Evolutionary conservation across 805 yeast genomes (phyloP), one percentile per base, ranked within the genome.

Genomic region (Yarrowia bubula): DNA sequence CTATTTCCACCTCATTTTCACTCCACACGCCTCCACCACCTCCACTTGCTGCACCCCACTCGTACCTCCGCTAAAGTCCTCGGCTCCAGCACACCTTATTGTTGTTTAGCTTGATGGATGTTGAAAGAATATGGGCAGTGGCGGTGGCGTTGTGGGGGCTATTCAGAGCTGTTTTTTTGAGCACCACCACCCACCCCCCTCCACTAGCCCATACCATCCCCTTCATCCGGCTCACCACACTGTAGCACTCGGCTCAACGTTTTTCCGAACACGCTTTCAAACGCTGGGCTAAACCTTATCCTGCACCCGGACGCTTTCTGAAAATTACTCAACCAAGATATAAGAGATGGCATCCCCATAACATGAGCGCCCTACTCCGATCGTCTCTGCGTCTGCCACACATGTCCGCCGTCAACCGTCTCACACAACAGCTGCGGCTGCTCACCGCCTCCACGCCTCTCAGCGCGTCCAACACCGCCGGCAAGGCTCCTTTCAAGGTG

Each of bases 401-500:
- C 61, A 48, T 47, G 64, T 48, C 48, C 18, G 61, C 63, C 51
- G 51, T 58, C 64, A 43, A 33, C 51, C 64, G 64, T 43, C 64
- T 58, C 33, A 8, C 64, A 18, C 64, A 33, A 22, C 64, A 58
- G 51, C 51, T 58, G 8, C 50, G 64, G 15, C 64, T 35, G 37
- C 51, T 58, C 33, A 58, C 41, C 51, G 42, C 50, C 63, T 32
- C 50, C 28, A 43, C 64, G 47, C 50, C 50, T 35, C 50, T 58
- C 42, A 42, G 50, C 42, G 35, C 64, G n/a, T 13, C 9, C 43
- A 22, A 17, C 51, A 43, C 64, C n/a, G 41, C 50, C 35, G 51
- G 43, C 51, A 47, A 46, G 33, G 28, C 47, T 8, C 83, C 82
- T 22, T 86, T 80, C 78, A 83, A 80, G 72, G 82, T 87, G 47